Evolutionary conservation across 2,329 filamentous ascomycete species (phyloP).

Genomic region (Cladosporium velox): DNA sequence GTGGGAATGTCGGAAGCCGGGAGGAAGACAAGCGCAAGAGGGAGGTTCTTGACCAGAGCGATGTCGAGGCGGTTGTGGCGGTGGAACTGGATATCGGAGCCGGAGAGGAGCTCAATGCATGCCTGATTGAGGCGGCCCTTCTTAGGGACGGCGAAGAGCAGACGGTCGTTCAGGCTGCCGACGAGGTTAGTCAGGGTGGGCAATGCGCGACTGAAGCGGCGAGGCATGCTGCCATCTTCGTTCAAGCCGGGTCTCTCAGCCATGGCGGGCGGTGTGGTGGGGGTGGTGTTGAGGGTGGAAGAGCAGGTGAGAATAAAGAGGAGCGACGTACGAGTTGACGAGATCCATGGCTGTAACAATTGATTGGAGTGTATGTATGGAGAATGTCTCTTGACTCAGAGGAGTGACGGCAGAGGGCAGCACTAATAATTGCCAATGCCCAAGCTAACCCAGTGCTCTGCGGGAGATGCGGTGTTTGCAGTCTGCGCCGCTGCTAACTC

Average conservation of each 20-base stretch:
- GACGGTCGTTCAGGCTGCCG: conserved; percentile 80
- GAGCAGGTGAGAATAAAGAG: neutral
- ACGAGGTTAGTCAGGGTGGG: conserved; percentile 41
- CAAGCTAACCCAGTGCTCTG: conserved; percentile 8
- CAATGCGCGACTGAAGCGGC: conserved; percentile 34
- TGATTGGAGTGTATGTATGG: neutral
- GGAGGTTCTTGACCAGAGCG: conserved; percentile 94
- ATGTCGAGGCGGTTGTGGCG: conserved; percentile 95
- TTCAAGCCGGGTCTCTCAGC: conserved; percentile 18
- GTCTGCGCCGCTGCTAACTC: conserved; percentile 18
- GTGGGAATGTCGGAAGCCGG: conserved; percentile 96
- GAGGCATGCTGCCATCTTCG: conserved; percentile 18
- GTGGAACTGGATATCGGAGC: conserved; percentile 94
- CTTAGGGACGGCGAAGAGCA: conserved; percentile 97
- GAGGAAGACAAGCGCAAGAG: conserved; percentile 93
- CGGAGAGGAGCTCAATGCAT: conserved; percentile 85
- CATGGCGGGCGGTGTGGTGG: conserved; percentile 13
- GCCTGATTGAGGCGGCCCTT: conserved; percentile 93
- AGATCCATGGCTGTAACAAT: conserved; percentile 35
- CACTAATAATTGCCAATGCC: conserved; percentile 19
- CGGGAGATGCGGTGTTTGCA: conserved; percentile 12
- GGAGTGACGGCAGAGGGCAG: conserved; percentile 9
- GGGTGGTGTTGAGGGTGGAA: neutral
- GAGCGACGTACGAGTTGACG: conserved; percentile 36
- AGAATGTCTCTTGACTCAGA: conserved; percentile 11